A percentile compares a stretch with the other conserved stretches of the same genome.
Conservation (phyloP, 1,284 basidiomycete genomes). For the Marasmius sp. region DNA sequence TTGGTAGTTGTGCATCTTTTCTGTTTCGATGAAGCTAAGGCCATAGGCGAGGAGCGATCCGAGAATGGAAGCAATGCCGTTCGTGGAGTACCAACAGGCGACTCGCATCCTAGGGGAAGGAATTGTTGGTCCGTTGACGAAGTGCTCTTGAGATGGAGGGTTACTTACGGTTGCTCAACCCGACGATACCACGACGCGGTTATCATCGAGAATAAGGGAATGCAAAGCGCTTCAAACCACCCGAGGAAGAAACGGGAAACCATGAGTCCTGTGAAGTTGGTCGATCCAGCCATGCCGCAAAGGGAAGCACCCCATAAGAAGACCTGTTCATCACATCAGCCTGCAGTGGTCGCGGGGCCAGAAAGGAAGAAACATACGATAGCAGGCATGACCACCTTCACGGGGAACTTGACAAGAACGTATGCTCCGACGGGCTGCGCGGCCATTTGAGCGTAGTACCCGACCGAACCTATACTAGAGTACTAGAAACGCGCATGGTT, state of each 20-base stretch:
- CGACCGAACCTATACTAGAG: background rate
- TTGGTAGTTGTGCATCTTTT: slow-evolving; percentile 1
- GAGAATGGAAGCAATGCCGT: background rate
- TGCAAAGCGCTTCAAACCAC: slow-evolving; percentile 1
- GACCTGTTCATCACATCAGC: background rate
- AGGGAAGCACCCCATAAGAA: slow-evolving; percentile 2
- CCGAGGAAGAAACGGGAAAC: background rate
- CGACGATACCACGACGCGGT: slow-evolving; percentile 1
- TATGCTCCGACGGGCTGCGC: slow-evolving; percentile 2
- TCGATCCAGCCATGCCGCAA: slow-evolving; percentile 1
- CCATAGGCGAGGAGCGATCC: background rate
- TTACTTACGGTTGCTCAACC: background rate
- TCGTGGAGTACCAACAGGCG: background rate
- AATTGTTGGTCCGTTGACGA: background rate
- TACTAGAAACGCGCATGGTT: background rate
- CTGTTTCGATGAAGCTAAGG: slow-evolving; percentile 1
- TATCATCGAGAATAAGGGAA: slow-evolving; percentile 2
- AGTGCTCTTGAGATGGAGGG: background rate
- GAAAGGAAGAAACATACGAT: background rate
- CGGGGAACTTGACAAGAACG: slow-evolving; percentile 4
- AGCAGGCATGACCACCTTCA: background rate
- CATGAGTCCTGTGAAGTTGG: background rate
- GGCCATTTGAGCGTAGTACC: slow-evolving; percentile 1
- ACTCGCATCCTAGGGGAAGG: background rate
- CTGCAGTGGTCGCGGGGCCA: background rate